Evolutionary conservation across 1,284 basidiomycete genomes (phyloP).

Genomic region (Phlebopus sp.): DNA sequence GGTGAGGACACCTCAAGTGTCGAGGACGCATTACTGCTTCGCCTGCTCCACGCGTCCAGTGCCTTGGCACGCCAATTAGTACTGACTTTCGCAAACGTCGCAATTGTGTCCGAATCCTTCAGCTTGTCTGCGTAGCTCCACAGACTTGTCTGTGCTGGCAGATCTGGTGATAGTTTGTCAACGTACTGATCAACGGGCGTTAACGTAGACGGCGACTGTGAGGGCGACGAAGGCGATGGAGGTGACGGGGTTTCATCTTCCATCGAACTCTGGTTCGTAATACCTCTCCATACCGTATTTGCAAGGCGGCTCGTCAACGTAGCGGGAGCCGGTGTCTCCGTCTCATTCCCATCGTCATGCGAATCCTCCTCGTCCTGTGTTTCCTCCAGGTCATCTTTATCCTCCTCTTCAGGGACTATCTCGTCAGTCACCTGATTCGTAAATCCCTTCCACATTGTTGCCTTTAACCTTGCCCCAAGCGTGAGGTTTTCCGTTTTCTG

Average conservation of each 20-base stretch:
- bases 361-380: constrained; percentile 33
- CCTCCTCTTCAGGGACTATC: constrained; percentile 30
- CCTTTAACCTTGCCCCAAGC: constrained; percentile 54
- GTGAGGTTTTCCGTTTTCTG: constrained; percentile 36
- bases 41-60: constrained; percentile 41
- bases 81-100: constrained; percentile 65
- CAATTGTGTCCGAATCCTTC: constrained; percentile 68
- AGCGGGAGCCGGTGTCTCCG: constrained; percentile 37
- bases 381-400: constrained; percentile 27
- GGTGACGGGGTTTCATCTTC: constrained; percentile 44
- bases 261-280: constrained; percentile 73
- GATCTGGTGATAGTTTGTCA: constrained; percentile 7
- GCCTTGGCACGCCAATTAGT: constrained; percentile 72
- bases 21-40: constrained; percentile 11
- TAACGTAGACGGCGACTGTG: constrained; percentile 30
- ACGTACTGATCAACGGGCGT: constrained; percentile 14
- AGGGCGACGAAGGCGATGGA: constrained; percentile 42
- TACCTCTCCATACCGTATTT: constrained; percentile 65
- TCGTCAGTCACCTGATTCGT: constrained; percentile 45
- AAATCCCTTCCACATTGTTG: constrained; percentile 68
- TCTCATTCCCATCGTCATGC: constrained; percentile 43
- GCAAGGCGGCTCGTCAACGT: constrained; percentile 55
- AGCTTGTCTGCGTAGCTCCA: constrained; percentile 73
- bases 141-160: constrained; percentile 33
- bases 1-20: constrained; percentile 7